Evolutionary conservation across 306 rosid genomes (phyloP).

Genomic region (Vicia faba): DNA sequence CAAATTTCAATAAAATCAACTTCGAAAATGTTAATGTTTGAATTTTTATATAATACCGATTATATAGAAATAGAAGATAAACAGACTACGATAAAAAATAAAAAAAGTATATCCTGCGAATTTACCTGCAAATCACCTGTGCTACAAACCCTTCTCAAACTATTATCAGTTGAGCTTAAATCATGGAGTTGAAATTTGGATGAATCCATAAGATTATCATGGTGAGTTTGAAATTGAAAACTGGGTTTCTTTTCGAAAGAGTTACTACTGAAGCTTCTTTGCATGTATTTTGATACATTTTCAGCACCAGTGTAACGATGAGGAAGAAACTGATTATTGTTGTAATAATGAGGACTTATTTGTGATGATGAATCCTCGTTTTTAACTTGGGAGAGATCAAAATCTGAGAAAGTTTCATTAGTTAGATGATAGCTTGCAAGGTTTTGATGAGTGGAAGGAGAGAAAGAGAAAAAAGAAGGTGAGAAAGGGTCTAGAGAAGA

Average conservation of each 20-base stretch:
- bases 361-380: constrained; percentile 55
- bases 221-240: constrained; percentile 46
- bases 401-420: constrained; percentile 34
- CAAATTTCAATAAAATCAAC: neutral
- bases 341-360: constrained; percentile 40
- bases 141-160: constrained; percentile 72
- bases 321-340: constrained; percentile 31
- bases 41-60: no score
- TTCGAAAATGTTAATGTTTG: no score
- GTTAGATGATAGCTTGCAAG: constrained; percentile 44
- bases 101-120: neutral
- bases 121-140: constrained; percentile 88
- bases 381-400: constrained; percentile 55
- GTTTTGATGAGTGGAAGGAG: constrained; percentile 58
- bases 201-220: constrained; percentile 48
- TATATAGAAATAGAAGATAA: no score
- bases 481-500: constrained; percentile 47
- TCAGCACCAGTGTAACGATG: constrained; percentile 59
- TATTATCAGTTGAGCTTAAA: constrained; percentile 52
- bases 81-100: no score
- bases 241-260: constrained; percentile 56
- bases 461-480: constrained; percentile 47
- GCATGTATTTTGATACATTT: constrained; percentile 58
- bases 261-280: constrained; percentile 69
- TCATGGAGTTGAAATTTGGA: constrained; percentile 48